These are phyloP conservation scores for Cryptosporidium xiaoi DNA, from an alignment of 169 alveolate species.

Conservation along the genomic window DNA sequence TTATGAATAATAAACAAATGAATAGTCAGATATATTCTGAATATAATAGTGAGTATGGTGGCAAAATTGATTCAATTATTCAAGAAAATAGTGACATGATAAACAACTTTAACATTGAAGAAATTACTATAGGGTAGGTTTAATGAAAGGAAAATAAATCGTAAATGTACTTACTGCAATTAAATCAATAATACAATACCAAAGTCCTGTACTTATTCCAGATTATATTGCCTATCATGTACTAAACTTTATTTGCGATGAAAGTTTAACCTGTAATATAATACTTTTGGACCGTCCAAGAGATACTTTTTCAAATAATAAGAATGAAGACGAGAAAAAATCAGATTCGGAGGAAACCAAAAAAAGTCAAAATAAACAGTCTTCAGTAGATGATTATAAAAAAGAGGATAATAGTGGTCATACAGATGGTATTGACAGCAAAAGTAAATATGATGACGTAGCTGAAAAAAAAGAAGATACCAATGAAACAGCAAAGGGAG, in stretches of 20 bases:
- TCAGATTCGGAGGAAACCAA: background rate
- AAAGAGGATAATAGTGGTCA: background rate
- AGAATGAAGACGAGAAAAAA: background rate
- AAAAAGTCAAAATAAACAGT: background rate
- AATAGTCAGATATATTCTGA: no score
- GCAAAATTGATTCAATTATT: background rate
- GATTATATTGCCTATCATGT: constrained; percentile 57
- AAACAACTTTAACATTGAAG: constrained; percentile 15
- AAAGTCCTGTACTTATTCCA: constrained; percentile 58
- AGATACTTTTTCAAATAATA: background rate
- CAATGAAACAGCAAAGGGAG: no score
- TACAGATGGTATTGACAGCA: background rate
- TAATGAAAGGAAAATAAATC: background rate
- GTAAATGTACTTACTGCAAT: background rate
- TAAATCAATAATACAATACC: background rate
- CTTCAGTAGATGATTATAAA: background rate
- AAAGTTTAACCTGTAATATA: constrained; percentile 28
- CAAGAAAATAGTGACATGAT: constrained; percentile 1
- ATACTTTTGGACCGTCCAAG: constrained; percentile 58
- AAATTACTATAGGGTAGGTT: constrained; percentile 53
- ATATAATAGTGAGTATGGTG: background rate
- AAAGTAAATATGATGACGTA: background rate
- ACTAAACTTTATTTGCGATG: constrained; percentile 21
- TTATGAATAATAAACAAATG: no score
- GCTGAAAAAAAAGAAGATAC: background rate